A percentile compares a stretch with the other conserved stretches of the same genome.
phyloP scores from a whole-genome alignment of 1,284 basidiomycete species.

The Microbotryomycetes sp. region DNA sequence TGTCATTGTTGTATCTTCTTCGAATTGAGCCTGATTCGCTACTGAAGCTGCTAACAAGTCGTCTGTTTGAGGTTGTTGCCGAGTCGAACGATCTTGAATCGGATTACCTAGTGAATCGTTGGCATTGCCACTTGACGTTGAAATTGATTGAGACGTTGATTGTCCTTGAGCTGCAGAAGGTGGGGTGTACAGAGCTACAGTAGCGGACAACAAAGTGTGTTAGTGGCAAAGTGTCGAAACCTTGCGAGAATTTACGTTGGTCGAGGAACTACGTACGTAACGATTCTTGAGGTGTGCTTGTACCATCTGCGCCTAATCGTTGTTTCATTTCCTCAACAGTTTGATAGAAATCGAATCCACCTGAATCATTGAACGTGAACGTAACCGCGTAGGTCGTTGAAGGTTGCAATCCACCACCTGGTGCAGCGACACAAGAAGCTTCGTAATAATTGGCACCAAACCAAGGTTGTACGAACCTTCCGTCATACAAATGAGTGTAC shows the following conservation, averaged over 20 bases:
- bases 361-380: slow-evolving; percentile 26
- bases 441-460: slow-evolving; percentile 31
- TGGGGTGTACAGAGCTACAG: background rate
- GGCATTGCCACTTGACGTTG: too few species aligned
- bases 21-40: background rate
- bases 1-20: background rate
- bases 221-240: too few species aligned
- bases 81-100: too few species aligned
- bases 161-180: background rate
- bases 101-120: too few species aligned
- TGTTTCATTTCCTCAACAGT: slow-evolving; percentile 26
- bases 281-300: slow-evolving; percentile 9
- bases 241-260: too few species aligned
- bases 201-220: too few species aligned
- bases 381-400: background rate
- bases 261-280: slow-evolving; percentile 21
- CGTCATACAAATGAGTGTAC: slow-evolving; percentile 14
- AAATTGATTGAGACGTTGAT: too few species aligned
- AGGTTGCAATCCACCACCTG: slow-evolving; percentile 11
- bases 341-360: slow-evolving; percentile 25
- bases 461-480: slow-evolving; percentile 29
- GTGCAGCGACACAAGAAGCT: slow-evolving; percentile 8
- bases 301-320: background rate
- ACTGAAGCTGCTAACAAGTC: background rate
- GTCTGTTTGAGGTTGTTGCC: background rate